phyloP scores from a whole-genome alignment of 352 stramenopile genomes.

The Phytophthora syringae region DNA sequence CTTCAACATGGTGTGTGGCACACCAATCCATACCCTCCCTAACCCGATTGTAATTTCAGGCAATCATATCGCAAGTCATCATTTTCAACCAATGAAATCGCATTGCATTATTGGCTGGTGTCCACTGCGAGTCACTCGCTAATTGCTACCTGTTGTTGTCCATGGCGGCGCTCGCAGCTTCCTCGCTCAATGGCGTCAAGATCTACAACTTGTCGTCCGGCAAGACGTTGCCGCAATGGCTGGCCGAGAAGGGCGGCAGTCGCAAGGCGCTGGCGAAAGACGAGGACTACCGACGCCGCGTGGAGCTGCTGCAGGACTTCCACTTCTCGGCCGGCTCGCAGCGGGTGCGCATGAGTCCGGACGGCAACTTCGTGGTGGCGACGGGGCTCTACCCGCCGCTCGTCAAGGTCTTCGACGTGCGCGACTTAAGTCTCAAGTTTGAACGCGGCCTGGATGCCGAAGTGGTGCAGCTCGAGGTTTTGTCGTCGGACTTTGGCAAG shows the following conservation, averaged over 20 bases:
- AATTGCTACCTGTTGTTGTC: too few species aligned
- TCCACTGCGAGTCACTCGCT: neutral
- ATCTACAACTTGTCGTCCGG: constrained; percentile 97
- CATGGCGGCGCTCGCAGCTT: constrained; percentile 84
- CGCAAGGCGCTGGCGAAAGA: constrained; percentile 43
- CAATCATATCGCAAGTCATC: too few species aligned
- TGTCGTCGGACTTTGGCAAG: constrained; percentile 98
- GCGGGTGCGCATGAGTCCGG: constrained; percentile 92
- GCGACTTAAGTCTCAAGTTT: constrained; percentile 99
- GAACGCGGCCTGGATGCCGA: constrained; percentile 97
- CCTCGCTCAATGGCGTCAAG: constrained; percentile 92
- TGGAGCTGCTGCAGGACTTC: constrained; percentile 99
- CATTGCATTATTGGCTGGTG: constrained; percentile 30
- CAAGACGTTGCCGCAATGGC: constrained; percentile 95
- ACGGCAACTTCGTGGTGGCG: constrained; percentile 97
- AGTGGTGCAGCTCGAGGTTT: constrained; percentile 95
- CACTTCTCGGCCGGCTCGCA: constrained; percentile 96
- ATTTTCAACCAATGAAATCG: too few species aligned
- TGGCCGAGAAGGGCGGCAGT: constrained; percentile 83
- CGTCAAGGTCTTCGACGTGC: constrained; percentile 95
- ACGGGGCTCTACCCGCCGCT: constrained; percentile 97
- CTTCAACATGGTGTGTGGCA: neutral
- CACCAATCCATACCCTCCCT: neutral
- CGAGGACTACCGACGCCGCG: constrained; percentile 89
- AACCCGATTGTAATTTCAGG: neutral